A percentile compares a stretch with the other conserved stretches of the same genome.
Evolutionary conservation across 257 asterid species (phyloP).

Genomic region (Solanum paucissectum): DNA sequence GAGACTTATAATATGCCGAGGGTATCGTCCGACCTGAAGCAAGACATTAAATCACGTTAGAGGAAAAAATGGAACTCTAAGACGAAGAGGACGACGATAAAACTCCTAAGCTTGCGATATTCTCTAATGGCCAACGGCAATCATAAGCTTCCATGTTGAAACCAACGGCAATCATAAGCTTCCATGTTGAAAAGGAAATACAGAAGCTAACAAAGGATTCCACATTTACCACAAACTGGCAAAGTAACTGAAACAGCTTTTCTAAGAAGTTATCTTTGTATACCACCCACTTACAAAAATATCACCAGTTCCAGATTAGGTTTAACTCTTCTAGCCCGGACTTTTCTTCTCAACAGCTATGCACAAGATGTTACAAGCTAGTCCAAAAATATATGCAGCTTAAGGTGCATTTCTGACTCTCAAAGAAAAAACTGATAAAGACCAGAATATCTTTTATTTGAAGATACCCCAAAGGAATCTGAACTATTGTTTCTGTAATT

Average conservation of each 20-base stretch:
- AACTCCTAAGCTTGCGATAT: neutral
- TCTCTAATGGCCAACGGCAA: neutral
- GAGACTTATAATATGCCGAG: slow-evolving; percentile 70
- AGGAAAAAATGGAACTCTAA: neutral
- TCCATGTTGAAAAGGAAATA: neutral
- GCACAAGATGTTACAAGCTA: neutral
- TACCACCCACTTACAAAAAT: neutral
- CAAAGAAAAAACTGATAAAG: neutral
- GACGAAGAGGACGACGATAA: neutral
- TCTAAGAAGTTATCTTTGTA: neutral
- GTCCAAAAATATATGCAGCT: neutral
- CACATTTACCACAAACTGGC: neutral
- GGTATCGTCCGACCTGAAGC: slow-evolving; percentile 68
- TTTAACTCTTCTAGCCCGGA: neutral
- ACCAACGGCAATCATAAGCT: neutral
- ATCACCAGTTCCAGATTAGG: neutral
- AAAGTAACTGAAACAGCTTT: neutral
- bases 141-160: neutral
- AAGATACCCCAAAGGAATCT: no score
- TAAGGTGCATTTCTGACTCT: neutral
- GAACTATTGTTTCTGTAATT: no score
- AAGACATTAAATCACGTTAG: neutral
- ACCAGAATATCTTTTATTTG: no score
- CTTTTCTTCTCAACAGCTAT: neutral
- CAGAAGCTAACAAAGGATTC: neutral